phyloP scores from a whole-genome alignment of 352 stramenopile species.

The Elongisporangium undulatum region DNA sequence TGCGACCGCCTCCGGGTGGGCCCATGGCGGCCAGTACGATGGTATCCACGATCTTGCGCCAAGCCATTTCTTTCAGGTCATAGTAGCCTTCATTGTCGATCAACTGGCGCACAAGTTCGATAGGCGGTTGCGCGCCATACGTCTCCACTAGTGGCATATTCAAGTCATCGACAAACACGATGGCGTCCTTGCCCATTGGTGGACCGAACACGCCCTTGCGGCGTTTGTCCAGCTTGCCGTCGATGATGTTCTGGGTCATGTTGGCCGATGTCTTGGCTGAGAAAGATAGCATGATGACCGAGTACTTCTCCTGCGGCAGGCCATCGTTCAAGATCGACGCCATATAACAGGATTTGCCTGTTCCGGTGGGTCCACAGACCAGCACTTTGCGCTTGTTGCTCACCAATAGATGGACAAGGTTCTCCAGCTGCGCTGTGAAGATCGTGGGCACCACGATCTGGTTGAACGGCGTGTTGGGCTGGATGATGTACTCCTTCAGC shows the following conservation, averaged over 20 bases:
- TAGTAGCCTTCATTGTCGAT: constrained; percentile 91
- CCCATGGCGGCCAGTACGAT: constrained; percentile 91
- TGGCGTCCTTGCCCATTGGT: constrained; percentile 76
- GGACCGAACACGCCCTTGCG: constrained; percentile 91
- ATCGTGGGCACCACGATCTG: constrained; percentile 93
- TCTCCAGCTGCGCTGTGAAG: constrained; percentile 90
- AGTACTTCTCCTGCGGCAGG: constrained; percentile 78
- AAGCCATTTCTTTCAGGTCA: constrained; percentile 93
- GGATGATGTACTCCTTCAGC: constrained; percentile 83
- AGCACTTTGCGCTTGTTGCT: constrained; percentile 81
- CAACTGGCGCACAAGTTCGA: constrained; percentile 90
- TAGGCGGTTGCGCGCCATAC: constrained; percentile 91
- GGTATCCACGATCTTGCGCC: constrained; percentile 89
- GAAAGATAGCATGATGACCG: constrained; percentile 88
- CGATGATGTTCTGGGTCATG: constrained; percentile 95
- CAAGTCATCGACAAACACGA: constrained; percentile 94
- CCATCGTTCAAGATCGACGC: constrained; percentile 79
- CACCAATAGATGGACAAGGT: constrained; percentile 83
- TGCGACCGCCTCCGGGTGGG: constrained; percentile 86
- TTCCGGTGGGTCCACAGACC: constrained; percentile 91
- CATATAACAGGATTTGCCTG: constrained; percentile 91
- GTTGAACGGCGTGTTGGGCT: constrained; percentile 82
- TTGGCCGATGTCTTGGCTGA: constrained; percentile 92
- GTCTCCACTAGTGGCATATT: constrained; percentile 95
- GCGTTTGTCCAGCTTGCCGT: constrained; percentile 93